Evolutionary conservation across 495 filamentous ascomycete species (phyloP).

Genomic region (Terfezia boudieri): DNA sequence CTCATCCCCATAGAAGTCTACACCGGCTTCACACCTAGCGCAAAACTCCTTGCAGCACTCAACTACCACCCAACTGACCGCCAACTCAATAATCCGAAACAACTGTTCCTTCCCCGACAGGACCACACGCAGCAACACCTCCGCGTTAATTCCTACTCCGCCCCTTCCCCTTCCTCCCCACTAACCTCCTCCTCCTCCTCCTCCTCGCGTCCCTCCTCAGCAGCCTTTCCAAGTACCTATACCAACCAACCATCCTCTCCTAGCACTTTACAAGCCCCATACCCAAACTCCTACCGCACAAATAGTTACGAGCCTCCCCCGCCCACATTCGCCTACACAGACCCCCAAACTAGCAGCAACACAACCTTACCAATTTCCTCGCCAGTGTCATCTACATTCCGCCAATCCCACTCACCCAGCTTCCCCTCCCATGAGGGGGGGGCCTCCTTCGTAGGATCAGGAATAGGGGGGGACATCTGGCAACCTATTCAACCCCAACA

Average conservation of each 20-base stretch:
- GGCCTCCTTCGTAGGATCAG: slow-evolving; percentile 25
- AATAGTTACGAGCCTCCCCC: not conserved
- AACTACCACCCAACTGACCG: slow-evolving; percentile 29
- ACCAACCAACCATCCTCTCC: not conserved
- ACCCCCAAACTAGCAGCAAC: not conserved
- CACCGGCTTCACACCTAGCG: slow-evolving; percentile 75
- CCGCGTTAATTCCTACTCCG: not conserved
- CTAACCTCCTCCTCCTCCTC: slow-evolving; percentile 23
- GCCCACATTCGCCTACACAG: not conserved
- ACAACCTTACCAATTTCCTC: slow-evolving; percentile 4
- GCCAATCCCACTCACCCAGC: slow-evolving; percentile 2
- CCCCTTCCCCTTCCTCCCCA: slow-evolving; percentile 15
- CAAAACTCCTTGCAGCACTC: slow-evolving; percentile 48
- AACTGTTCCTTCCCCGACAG: slow-evolving; percentile 6
- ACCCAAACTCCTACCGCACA: slow-evolving; percentile 2
- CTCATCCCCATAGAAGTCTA: slow-evolving; percentile 58
- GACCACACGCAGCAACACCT: slow-evolving; percentile 6
- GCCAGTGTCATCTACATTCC: slow-evolving; percentile 10
- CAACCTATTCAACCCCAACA: too few relatives aligned
- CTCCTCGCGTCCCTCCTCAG: slow-evolving; percentile 3
- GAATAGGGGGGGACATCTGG: slow-evolving; percentile 22
- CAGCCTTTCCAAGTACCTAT: not conserved
- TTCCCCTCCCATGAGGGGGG: not conserved
- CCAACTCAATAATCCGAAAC: slow-evolving; percentile 1
- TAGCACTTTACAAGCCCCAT: not conserved